Evolutionary conservation across 768 basidiomycete genomes (phyloP), one percentile per base, ranked within the genome.

Genomic region (Pisolithus tinctorius): DNA sequence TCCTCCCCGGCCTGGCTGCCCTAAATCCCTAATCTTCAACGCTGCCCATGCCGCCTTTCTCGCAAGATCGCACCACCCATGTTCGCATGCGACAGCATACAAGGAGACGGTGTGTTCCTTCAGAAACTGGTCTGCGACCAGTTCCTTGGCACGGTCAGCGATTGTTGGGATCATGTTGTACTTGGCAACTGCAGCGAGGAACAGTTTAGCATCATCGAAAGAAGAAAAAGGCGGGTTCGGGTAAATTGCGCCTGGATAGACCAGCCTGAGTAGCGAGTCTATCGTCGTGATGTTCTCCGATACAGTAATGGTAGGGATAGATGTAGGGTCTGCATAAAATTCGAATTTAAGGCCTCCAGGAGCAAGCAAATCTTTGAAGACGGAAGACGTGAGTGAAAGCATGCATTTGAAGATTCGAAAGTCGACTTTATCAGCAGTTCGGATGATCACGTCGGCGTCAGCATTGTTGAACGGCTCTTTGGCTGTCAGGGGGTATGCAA

Each of bases 231-330:
- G 23, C 13, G 47, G 42, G 8, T 31, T 40, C 17, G 10, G 27
- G 30, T 45, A 77, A 75, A 44, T 75, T 71, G 57, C 74, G 72
- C 29, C 73, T 63, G 7, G 69, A 62, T 4, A 78, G 67, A 4
- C 76, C 56, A 8, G 64, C 50, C 29, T 62, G 45, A 46, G 29
- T 23, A 46, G n/a, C 29, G 30, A 8, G 29, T 34, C 50, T 27
- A 79, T 53, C 2, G 70, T 71, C 9, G 58, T 60, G 43, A 60
- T 64, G 54, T 70, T 65, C 58, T 79, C 77, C 29, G 68, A 49
- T 65, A 76, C 67, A 27, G 68, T 61, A 31, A 77, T 65, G 30
- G 74, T 59, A 29, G 72, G 66, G 7, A 66, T 54, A 9, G 52
- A 34, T 39, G 20, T 41, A 4, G 56, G 63, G 43, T 63, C 58